phyloP scores from a whole-genome alignment of 1,284 basidiomycete species.

The Trametes hirsuta region DNA sequence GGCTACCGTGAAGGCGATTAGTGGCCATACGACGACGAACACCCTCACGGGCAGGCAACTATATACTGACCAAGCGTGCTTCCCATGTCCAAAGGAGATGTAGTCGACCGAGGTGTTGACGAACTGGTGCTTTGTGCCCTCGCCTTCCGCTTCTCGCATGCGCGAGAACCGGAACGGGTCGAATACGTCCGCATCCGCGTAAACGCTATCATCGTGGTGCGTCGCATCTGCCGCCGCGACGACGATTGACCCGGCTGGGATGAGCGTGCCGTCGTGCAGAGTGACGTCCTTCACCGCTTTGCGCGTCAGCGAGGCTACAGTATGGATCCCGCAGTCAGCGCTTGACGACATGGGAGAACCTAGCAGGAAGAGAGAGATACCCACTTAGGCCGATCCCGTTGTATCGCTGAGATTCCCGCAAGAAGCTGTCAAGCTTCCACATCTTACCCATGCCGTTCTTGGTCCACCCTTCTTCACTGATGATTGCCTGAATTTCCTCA shows the following conservation, averaged over 20 bases:
- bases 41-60: not conserved
- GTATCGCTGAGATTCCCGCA: conserved; percentile 47
- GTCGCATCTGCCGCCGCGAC: conserved; percentile 42
- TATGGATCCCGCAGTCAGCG: not conserved
- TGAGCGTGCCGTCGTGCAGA: conserved; percentile 44
- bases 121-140: conserved; percentile 32
- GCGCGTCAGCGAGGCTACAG: conserved; percentile 16
- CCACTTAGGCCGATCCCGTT: conserved; percentile 32
- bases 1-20: conserved; percentile 27
- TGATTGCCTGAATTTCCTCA: conserved; percentile 44
- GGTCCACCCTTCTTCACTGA: conserved; percentile 46
- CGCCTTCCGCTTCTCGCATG: conserved; percentile 33
- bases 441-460: conserved; percentile 47
- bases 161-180: conserved; percentile 50
- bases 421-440: conserved; percentile 55
- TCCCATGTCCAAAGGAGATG: conserved; percentile 46
- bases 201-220: conserved; percentile 45
- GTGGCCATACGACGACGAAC: not conserved
- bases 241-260: conserved; percentile 46
- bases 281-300: conserved; percentile 38
- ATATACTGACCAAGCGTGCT: conserved; percentile 45
- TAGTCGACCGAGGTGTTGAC: conserved; percentile 42
- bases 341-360: not conserved
- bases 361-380: not conserved
- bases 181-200: conserved; percentile 42